Evolutionary conservation across 805 yeast species (phyloP).

Genomic region (Torulaspora delbrueckii): DNA sequence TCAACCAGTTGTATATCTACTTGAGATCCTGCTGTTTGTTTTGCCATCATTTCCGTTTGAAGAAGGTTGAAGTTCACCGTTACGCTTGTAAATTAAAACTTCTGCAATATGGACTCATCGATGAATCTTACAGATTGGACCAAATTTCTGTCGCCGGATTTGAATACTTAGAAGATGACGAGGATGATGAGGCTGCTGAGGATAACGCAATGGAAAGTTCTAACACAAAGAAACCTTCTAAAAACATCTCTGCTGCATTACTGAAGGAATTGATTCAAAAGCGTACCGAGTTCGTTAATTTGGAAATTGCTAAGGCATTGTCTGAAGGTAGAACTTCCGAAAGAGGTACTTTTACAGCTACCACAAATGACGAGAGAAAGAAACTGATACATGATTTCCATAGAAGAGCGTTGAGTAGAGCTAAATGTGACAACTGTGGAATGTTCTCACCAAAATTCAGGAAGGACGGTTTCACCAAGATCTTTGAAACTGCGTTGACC

Average conservation of each 20-base stretch:
- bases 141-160: constrained; percentile 41
- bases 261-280: constrained; percentile 48
- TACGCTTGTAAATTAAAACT: constrained; percentile 72
- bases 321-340: constrained; percentile 67
- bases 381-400: constrained; percentile 66
- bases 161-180: constrained; percentile 39
- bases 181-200: constrained; percentile 42
- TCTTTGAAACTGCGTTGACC: constrained; percentile 79
- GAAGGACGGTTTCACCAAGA: constrained; percentile 90
- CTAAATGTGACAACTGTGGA: constrained; percentile 92
- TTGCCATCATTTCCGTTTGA: constrained; percentile 81
- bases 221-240: constrained; percentile 17
- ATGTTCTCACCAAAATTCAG: constrained; percentile 92
- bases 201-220: constrained; percentile 22
- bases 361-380: constrained; percentile 85
- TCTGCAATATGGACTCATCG: constrained; percentile 81
- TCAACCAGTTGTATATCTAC: constrained; percentile 81
- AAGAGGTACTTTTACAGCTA: constrained; percentile 72
- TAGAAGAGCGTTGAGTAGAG: constrained; percentile 64
- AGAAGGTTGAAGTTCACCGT: constrained; percentile 63
- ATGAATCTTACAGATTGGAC: constrained; percentile 73
- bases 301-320: constrained; percentile 67
- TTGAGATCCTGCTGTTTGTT: constrained; percentile 82
- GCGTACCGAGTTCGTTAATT: constrained; percentile 66
- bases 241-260: constrained; percentile 38